Evolutionary conservation across 257 asterid genomes (phyloP), one percentile per base, ranked within the genome.

Genomic region (Handroanthus guayacan): DNA sequence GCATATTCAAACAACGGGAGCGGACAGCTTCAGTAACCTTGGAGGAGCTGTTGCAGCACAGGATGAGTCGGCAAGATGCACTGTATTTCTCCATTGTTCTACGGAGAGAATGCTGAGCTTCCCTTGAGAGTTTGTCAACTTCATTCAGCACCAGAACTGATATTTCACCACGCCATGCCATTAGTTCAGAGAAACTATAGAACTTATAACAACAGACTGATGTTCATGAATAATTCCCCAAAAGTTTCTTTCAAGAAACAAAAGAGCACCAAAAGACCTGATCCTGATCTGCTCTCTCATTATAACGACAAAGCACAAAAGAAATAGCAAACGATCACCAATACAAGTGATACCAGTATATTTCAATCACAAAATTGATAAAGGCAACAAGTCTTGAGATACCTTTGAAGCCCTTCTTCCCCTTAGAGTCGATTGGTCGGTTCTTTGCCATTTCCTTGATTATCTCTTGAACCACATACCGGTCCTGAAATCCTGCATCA

Each of bases 21-120:
- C 98, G 99, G 70, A 95, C 95, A 41, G 98, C 99, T 88, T 93
- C 99, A 64, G 90, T 88, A 79, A 95, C 99, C 84, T 90, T 92
- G 68, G 99, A 95, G 82, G 98, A 95, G 86, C 98, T 93, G 87
- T 93, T 95, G 83, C 98, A 91, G 87, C 99, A 95, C 48, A 92
- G 84, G 62, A 95, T 90, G 79, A 95, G 89, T 50, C 98, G 92
- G 83, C 99, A 95, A 38, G 97, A 93, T 34, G 94, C 77, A 86
- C 99, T 95, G 69, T 93, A 92, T 84, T 92, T 95, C 92, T 95
- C 99, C 99, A 95, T 95, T 79, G 98, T 95, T 84, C 98, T 91
- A 76, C 98, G 87, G 41, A 95, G 98, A 74, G 99, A 95, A 81
- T 95, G 98, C 18, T 95, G 99, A 76, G 98, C 99, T 90, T 95